Conservation (phyloP, 352 stramenopile species). For the Phytophthora vignae region DNA sequence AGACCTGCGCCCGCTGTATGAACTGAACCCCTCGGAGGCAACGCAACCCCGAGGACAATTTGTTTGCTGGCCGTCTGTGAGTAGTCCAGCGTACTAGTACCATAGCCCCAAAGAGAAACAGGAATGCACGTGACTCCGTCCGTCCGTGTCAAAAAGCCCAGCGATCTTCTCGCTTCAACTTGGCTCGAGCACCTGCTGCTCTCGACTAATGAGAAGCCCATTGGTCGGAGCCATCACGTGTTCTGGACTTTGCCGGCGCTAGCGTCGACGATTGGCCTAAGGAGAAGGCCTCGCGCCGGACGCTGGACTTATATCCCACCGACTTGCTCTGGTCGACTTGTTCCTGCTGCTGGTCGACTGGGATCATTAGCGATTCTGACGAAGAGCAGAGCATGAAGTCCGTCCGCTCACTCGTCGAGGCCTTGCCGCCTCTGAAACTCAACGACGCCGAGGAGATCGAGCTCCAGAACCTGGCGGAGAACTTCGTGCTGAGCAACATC, state of each 20-base stretch:
- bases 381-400: conserved; percentile 21
- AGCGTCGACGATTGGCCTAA: conserved; percentile 20
- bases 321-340: neutral
- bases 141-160: conserved; percentile 1
- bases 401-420: conserved; percentile 21
- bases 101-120: conserved; percentile 18
- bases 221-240: conserved; percentile 27
- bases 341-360: no score
- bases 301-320: conserved; percentile 14
- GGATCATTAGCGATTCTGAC: conserved; percentile 25
- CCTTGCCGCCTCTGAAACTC: conserved; percentile 41
- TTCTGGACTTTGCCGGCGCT: conserved; percentile 21
- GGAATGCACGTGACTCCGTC: conserved; percentile 13
- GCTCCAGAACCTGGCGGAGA: conserved; percentile 37
- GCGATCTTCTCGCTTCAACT: conserved; percentile 7
- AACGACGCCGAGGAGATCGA: conserved; percentile 25
- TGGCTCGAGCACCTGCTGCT: neutral
- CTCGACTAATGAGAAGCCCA: neutral
- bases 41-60: conserved; percentile 9
- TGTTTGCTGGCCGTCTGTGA: neutral
- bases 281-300: conserved; percentile 14
- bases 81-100: conserved; percentile 6
- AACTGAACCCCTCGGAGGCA: conserved; percentile 9
- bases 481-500: conserved; percentile 42
- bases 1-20: conserved; percentile 4